Conservation (phyloP, 2,329 filamentous ascomycete species). For the Rutstroemia sp. region DNA sequence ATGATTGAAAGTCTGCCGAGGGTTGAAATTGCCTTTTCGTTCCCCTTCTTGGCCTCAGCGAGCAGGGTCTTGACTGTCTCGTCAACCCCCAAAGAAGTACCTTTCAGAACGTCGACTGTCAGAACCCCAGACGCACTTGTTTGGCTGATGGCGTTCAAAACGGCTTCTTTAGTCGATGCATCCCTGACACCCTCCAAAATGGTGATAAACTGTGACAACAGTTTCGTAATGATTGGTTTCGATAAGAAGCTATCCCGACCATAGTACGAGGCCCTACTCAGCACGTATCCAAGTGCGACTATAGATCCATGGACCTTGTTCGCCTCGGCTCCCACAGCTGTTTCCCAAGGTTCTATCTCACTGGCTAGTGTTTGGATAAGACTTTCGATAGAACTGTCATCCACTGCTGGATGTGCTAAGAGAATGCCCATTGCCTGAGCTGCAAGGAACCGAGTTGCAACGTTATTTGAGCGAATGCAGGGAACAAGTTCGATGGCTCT, state of each 20-base stretch:
- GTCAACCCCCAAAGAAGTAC: slow-evolving; percentile 14
- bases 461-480: slow-evolving; percentile 64
- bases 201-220: slow-evolving; percentile 38
- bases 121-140: slow-evolving; percentile 52
- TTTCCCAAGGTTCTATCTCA: slow-evolving; percentile 41
- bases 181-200: slow-evolving; percentile 49
- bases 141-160: slow-evolving; percentile 51
- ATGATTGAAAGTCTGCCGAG: slow-evolving; percentile 71
- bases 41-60: slow-evolving; percentile 66
- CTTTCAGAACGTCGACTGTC: slow-evolving; percentile 16
- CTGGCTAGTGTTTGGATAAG: slow-evolving; percentile 39
- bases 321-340: slow-evolving; percentile 49
- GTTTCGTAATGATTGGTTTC: slow-evolving; percentile 32
- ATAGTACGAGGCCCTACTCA: slow-evolving; percentile 49
- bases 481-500: slow-evolving; percentile 47
- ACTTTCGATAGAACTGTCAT: slow-evolving; percentile 34
- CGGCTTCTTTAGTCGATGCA: slow-evolving; percentile 47
- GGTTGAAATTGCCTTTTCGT: slow-evolving; percentile 73
- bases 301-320: slow-evolving; percentile 54
- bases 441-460: slow-evolving; percentile 56
- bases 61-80: slow-evolving; percentile 54
- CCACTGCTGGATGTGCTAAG: slow-evolving; percentile 52
- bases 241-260: slow-evolving; percentile 29
- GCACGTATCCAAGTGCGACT: slow-evolving; percentile 49
- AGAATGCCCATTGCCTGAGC: slow-evolving; percentile 71